These are phyloP conservation scores for Aspergillus nanangensis DNA, from an alignment of 495 filamentous ascomycete species.

Conservation along the genomic window DNA sequence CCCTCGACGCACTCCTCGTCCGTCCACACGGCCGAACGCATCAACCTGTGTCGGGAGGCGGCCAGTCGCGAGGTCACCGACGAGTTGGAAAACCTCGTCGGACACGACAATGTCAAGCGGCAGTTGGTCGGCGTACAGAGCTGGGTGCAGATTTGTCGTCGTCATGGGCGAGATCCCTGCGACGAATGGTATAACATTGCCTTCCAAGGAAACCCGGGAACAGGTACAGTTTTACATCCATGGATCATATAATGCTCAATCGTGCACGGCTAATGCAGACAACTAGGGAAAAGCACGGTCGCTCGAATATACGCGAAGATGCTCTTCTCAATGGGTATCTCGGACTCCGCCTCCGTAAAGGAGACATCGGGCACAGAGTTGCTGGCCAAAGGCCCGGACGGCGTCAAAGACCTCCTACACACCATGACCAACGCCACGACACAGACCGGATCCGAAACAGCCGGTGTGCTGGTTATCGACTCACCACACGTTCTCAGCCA, in stretches of 20 bases:
- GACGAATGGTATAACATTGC: constrained; percentile 17
- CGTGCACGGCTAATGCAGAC: neutral
- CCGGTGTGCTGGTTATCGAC: constrained; percentile 58
- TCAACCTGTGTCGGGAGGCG: constrained; percentile 6
- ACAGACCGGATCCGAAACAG: neutral
- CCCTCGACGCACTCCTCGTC: constrained; percentile 2
- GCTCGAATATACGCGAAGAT: constrained; percentile 17
- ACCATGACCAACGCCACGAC: constrained; percentile 29
- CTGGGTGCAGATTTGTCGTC: constrained; percentile 18
- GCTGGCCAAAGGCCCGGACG: constrained; percentile 56
- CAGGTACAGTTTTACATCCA: no score
- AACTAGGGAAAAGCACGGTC: constrained; percentile 12
- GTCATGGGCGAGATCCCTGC: constrained; percentile 16
- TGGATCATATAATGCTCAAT: no score
- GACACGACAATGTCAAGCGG: constrained; percentile 15
- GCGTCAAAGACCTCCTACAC: constrained; percentile 47
- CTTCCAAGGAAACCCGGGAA: constrained; percentile 14
- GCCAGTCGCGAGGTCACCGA: constrained; percentile 5
- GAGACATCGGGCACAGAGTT: constrained; percentile 36
- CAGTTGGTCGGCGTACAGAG: constrained; percentile 15
- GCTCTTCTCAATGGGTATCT: constrained; percentile 13
- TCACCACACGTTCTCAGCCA: constrained; percentile 49
- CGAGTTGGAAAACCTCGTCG: constrained; percentile 10
- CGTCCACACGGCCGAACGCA: no score
- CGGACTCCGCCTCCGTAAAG: constrained; percentile 4